Evolutionary conservation across 2,329 filamentous ascomycete species (phyloP).

Genomic region (Epichloe sibirici): DNA sequence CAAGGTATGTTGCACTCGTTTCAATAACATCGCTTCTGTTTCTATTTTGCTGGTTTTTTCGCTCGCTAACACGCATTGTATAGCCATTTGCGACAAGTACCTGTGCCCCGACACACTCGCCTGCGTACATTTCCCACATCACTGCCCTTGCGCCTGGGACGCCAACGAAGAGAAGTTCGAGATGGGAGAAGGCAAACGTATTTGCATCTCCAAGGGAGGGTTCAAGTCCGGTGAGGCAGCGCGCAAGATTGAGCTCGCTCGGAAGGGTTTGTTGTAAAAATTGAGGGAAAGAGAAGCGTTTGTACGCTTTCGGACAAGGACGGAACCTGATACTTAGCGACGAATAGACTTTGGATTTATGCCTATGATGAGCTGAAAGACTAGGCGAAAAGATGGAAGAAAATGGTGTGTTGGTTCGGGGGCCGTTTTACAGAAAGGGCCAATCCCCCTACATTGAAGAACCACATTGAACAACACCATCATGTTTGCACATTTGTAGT

Average conservation of each 20-base stretch:
- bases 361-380: no score
- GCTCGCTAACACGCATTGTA: neutral
- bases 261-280: conserved; percentile 54
- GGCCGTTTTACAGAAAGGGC: no score
- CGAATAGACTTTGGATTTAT: neutral
- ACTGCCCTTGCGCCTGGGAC: conserved; percentile 85
- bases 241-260: conserved; percentile 66
- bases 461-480: no score
- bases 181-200: conserved; percentile 54
- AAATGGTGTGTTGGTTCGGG: no score
- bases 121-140: conserved; percentile 92
- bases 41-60: neutral
- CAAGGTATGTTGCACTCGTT: conserved; percentile 35
- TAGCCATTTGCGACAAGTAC: conserved; percentile 83
- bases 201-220: conserved; percentile 65
- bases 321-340: neutral
- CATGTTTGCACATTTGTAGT: neutral
- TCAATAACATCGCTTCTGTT: no score
- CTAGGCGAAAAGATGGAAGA: no score
- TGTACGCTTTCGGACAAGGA: neutral
- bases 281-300: neutral
- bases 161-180: conserved; percentile 68
- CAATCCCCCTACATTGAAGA: no score
- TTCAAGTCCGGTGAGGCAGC: conserved; percentile 59
- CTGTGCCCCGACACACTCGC: conserved; percentile 89